Evolutionary conservation across 148 eudicot genomes (phyloP).

Genomic region (Silene conica): DNA sequence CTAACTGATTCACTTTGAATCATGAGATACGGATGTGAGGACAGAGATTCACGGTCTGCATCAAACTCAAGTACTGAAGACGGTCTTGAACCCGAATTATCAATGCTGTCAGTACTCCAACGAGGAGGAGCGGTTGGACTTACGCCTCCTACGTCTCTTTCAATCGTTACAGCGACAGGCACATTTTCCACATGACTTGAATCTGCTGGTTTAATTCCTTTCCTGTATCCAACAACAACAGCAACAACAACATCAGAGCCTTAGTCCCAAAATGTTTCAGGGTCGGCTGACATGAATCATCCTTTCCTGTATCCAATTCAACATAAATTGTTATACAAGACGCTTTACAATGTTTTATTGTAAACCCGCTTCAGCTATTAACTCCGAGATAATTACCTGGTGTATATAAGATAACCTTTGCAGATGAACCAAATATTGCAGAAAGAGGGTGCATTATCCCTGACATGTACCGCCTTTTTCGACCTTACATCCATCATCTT

Average conservation of each 20-base stretch:
- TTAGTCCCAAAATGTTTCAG: too few relatives aligned
- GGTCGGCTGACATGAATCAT: too few relatives aligned
- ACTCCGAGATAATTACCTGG: slow-evolving; percentile 38
- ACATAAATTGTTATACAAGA: too few relatives aligned
- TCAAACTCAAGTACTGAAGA: neutral
- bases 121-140: neutral
- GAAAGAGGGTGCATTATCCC: slow-evolving; percentile 50
- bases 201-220: neutral
- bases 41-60: neutral
- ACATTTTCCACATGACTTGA: neutral
- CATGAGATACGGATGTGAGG: neutral
- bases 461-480: slow-evolving; percentile 66
- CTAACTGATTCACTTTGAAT: neutral
- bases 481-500: slow-evolving; percentile 69
- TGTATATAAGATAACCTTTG: slow-evolving; percentile 54
- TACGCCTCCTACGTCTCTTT: neutral
- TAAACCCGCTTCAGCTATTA: too few relatives aligned
- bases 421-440: slow-evolving; percentile 80
- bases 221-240: slow-evolving; percentile 4
- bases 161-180: neutral
- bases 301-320: too few relatives aligned
- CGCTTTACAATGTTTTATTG: too few relatives aligned
- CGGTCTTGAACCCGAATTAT: neutral
- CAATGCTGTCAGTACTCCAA: neutral
- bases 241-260: too few relatives aligned